A percentile compares a stretch with the other conserved stretches of the same genome.
Evolutionary conservation across 202 grass and related monocot species (phyloP).

Genomic region (Musa balbisiana): DNA sequence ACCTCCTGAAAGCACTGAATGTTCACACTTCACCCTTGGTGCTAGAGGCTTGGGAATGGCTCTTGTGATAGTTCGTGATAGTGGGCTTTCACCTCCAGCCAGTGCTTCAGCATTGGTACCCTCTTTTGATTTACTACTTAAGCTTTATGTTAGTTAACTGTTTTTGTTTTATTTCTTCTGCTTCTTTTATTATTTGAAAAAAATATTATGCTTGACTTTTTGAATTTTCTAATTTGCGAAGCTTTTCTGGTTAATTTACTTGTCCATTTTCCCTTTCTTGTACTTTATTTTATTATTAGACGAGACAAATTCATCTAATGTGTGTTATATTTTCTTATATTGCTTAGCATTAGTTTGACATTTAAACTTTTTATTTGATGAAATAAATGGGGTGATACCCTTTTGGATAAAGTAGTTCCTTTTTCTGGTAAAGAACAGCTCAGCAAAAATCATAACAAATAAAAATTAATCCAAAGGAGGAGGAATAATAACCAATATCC

Average conservation of each 20-base stretch:
- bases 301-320: not conserved
- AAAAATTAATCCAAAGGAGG: too few species aligned
- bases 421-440: too few species aligned
- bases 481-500: too few species aligned
- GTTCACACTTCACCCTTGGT: constrained; percentile 70
- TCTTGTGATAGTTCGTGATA: constrained; percentile 61
- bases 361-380: too few species aligned
- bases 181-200: constrained; percentile 29
- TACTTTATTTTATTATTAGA: not conserved
- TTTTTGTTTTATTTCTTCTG: constrained; percentile 10
- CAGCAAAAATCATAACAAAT: too few species aligned
- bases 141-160: not conserved
- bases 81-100: constrained; percentile 78
- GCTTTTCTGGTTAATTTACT: not conserved
- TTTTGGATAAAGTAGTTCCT: too few species aligned
- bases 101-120: constrained; percentile 59
- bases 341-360: too few species aligned
- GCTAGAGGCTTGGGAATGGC: constrained; percentile 65
- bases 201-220: not conserved
- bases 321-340: not conserved
- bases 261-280: not conserved
- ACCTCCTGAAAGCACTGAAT: constrained; percentile 53
- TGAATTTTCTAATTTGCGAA: not conserved
- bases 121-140: constrained; percentile 14
- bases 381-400: too few species aligned